These are phyloP conservation scores for Aureobasidium namibiae DNA, from an alignment of 2,329 filamentous ascomycete species.

Conservation along the genomic window DNA sequence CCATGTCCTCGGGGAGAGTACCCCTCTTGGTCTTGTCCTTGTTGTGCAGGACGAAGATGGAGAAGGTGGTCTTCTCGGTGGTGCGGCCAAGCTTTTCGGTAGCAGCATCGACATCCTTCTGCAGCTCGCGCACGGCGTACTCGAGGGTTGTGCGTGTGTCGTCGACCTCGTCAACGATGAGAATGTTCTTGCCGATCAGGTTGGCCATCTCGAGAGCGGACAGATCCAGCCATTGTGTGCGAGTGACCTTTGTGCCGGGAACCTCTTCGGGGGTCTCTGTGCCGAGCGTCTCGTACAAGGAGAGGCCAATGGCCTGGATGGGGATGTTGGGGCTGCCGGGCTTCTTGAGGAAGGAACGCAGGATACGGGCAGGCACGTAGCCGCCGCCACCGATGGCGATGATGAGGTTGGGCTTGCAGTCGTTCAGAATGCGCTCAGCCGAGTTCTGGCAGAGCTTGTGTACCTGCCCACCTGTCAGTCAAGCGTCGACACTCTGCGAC, in stretches of 20 bases:
- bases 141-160: slow-evolving; percentile 91
- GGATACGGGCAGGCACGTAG: slow-evolving; percentile 92
- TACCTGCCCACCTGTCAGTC: slow-evolving; percentile 50
- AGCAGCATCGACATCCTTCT: slow-evolving; percentile 87
- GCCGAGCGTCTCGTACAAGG: slow-evolving; percentile 81
- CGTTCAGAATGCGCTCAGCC: slow-evolving; percentile 69
- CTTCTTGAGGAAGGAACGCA: slow-evolving; percentile 94
- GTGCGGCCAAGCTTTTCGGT: slow-evolving; percentile 62
- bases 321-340: slow-evolving; percentile 86
- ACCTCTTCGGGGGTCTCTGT: slow-evolving; percentile 54
- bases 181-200: slow-evolving; percentile 80
- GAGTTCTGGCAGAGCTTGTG: slow-evolving; percentile 94
- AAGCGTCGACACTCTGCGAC: background rate
- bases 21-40: slow-evolving; percentile 98
- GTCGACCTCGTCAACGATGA: slow-evolving; percentile 93
- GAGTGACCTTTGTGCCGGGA: slow-evolving; percentile 87
- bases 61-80: slow-evolving; percentile 73
- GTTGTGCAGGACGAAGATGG: slow-evolving; percentile 96
- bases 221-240: slow-evolving; percentile 96
- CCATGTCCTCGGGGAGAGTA: slow-evolving; percentile 67
- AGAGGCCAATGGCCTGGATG: slow-evolving; percentile 97
- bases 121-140: slow-evolving; percentile 83
- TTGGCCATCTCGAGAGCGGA: slow-evolving; percentile 79
- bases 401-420: slow-evolving; percentile 90
- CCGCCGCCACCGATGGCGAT: slow-evolving; percentile 97